Evolutionary conservation across 179 eudicot species (phyloP).

Genomic region (Camellia oleifera): DNA sequence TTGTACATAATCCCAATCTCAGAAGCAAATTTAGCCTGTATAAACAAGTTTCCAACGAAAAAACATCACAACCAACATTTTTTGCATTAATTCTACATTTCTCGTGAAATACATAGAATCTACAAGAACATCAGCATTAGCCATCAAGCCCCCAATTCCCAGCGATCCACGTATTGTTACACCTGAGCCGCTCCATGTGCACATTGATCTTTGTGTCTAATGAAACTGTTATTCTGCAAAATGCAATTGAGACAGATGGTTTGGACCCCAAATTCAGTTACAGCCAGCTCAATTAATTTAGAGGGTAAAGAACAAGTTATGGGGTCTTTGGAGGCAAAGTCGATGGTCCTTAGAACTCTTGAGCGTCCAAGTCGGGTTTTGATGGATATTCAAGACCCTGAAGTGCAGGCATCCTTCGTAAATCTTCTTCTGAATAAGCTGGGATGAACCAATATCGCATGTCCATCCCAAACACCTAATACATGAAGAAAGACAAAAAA

Average conservation of each 20-base stretch:
- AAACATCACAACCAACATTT: neutral
- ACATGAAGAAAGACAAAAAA: neutral
- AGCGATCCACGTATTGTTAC: neutral
- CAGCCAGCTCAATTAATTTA: neutral
- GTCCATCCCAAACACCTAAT: slow-evolving; percentile 84
- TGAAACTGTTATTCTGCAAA: neutral
- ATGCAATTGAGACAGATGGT: neutral
- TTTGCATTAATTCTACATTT: neutral
- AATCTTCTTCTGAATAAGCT: slow-evolving; percentile 79
- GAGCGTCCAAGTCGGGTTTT: slow-evolving; percentile 69
- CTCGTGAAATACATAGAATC: too few species aligned
- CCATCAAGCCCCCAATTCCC: neutral
- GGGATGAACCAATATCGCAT: slow-evolving; percentile 79
- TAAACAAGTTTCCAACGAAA: neutral
- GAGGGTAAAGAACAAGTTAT: neutral
- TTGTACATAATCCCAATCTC: neutral
- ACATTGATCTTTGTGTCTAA: neutral
- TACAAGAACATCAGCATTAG: neutral
- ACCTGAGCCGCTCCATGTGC: neutral
- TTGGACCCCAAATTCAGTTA: slow-evolving; percentile 1
- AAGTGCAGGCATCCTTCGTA: slow-evolving; percentile 84
- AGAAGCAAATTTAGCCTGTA: slow-evolving; percentile 3
- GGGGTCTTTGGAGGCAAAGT: neutral
- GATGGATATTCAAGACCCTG: slow-evolving; percentile 93
- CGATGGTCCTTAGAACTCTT: slow-evolving; percentile 38